Evolutionary conservation across 768 basidiomycete genomes (phyloP), one percentile per base, ranked within the genome.

Genomic region (Pholiota molesta): DNA sequence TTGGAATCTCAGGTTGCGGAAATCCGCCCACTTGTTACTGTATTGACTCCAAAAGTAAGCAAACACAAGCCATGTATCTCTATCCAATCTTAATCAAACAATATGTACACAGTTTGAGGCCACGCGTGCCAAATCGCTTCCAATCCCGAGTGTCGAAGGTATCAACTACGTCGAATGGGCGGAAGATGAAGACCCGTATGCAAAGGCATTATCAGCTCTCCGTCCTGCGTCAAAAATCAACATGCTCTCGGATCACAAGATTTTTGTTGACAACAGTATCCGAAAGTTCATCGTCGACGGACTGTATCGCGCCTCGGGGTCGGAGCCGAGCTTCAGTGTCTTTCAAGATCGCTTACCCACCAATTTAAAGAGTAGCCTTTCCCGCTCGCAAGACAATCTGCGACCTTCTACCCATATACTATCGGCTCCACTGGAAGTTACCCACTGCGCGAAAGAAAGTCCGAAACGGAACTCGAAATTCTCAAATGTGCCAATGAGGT

Each of bases 401-500:
- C 35, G 57, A 13, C 47, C 31, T 60, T 62, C 62, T 33, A 35
- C 40, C 40, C 37, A 56, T 2, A 79, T 90, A 2, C 63, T 73
- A n/a, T 79, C 78, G 19, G 87, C 87, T 0, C 86, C 87, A 2
- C 65, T 72, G 2, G 81, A 81, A 53, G 78, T 94, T 29, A 80
- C 77, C 19, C 77, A 37, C 69, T 94, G 21, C 80, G 92, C 23
- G 90, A 94, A 72, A 82, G 88, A 63, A 94, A 95, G 73, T 91
- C 89, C 11, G 63, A 70, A 8, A 78, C 87, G 45, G 94, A 94
- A 68, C 76, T 94, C 14, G 82, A 82, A 5, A 79, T 95, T 55
- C 71, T 96, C 69, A 85, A 80, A 66, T 95, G 91, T 69, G 91
- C 79, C 1, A 94, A 94, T 69, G 90, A 94, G 82, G 92, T 93